Conservation (phyloP, 2,329 filamentous ascomycete species). For the Calonectria pseudoturangicola region DNA sequence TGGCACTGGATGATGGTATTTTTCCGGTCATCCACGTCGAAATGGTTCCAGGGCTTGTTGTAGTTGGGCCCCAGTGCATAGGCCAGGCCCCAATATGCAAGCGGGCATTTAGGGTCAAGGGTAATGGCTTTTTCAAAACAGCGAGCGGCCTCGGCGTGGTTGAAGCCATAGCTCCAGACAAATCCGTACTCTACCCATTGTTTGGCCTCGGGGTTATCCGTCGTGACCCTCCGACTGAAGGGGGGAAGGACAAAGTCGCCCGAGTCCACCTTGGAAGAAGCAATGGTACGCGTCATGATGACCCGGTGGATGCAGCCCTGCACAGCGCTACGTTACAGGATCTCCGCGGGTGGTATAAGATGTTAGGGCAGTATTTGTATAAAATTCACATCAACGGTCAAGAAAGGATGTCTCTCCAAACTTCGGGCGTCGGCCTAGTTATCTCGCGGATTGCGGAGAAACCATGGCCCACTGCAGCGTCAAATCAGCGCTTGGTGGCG, state of each 20-base stretch:
- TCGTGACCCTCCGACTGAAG: slow-evolving; percentile 68
- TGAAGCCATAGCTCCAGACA: slow-evolving; percentile 82
- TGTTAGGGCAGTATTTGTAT: slow-evolving; percentile 2
- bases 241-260: slow-evolving; percentile 51
- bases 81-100: slow-evolving; percentile 81
- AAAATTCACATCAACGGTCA: not conserved
- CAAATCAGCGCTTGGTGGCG: slow-evolving; percentile 49
- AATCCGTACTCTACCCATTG: slow-evolving; percentile 81
- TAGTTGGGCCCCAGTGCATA: slow-evolving; percentile 83
- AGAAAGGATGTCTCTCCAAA: not conserved
- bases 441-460: slow-evolving; percentile 46
- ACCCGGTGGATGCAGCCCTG: not conserved
- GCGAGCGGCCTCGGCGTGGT: slow-evolving; percentile 78
- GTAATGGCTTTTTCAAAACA: slow-evolving; percentile 76
- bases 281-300: slow-evolving; percentile 44
- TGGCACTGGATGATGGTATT: slow-evolving; percentile 44
- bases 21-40: slow-evolving; percentile 49
- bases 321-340: not conserved
- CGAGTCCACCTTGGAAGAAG: slow-evolving; percentile 33
- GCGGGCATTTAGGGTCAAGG: slow-evolving; percentile 71
- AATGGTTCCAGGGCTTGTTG: slow-evolving; percentile 79
- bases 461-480: slow-evolving; percentile 45
- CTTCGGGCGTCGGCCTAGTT: slow-evolving; percentile 41
- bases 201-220: slow-evolving; percentile 70
- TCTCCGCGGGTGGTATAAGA: not conserved